Conservation (phyloP, 176 grass and related monocot species). For the Pontederia crassipes region DNA sequence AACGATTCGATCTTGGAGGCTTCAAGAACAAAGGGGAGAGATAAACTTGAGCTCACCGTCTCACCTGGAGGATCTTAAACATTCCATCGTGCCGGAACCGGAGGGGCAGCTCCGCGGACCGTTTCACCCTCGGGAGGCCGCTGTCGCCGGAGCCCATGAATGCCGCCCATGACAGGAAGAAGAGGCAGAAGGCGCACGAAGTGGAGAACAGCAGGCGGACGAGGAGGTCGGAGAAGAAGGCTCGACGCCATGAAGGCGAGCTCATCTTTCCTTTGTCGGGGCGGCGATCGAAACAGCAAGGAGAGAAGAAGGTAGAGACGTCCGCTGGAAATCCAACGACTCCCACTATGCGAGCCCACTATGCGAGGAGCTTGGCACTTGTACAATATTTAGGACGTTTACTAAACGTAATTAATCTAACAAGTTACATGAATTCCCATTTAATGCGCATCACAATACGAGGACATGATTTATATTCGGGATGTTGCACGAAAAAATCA, state of each 20-base stretch:
- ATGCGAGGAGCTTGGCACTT: no score
- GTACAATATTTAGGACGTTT: no score
- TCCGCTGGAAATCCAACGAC: no score
- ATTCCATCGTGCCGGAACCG: conserved; percentile 59
- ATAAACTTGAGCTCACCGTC: conserved; percentile 3
- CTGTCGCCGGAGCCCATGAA: conserved; percentile 19
- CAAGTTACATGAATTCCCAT: no score
- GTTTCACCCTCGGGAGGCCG: conserved; percentile 36
- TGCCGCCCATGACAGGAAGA: conserved; percentile 9
- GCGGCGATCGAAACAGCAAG: no score
- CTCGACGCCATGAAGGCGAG: background rate
- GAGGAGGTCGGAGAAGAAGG: conserved; percentile 19
- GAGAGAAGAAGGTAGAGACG: no score
- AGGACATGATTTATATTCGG: no score
- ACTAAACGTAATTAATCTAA: no score
- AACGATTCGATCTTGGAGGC: background rate
- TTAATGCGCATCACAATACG: no score
- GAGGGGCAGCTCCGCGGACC: conserved; percentile 44
- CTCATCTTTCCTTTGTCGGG: background rate
- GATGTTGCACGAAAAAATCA: no score
- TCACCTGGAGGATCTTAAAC: conserved; percentile 87
- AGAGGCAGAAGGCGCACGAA: conserved; percentile 17
- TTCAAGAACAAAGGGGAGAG: no score
- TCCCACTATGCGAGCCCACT: no score
- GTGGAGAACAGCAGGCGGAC: conserved; percentile 28